Conservation (phyloP, 169 alveolate genomes). For the Plasmodium malariae region DNA sequence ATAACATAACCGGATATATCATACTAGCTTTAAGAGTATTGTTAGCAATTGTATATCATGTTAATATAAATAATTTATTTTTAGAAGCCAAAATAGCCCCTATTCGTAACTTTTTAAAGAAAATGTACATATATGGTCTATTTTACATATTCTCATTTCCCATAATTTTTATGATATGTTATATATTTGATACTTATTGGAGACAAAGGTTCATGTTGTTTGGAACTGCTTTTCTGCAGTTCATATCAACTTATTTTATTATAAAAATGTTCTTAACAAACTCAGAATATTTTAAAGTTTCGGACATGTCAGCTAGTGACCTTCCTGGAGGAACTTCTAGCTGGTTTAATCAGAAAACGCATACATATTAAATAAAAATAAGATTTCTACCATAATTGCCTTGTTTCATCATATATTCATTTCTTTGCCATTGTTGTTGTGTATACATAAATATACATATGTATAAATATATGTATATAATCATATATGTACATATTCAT, state of each 20-base stretch:
- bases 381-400: not conserved
- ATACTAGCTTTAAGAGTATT: conserved; percentile 47
- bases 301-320: conserved; percentile 76
- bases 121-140: conserved; percentile 46
- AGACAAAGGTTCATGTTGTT: conserved; percentile 69
- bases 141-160: conserved; percentile 74
- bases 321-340: conserved; percentile 76
- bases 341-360: conserved; percentile 70
- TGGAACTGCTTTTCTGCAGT: conserved; percentile 70
- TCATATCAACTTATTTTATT: conserved; percentile 57
- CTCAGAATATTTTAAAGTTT: conserved; percentile 74
- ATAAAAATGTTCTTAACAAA: conserved; percentile 73
- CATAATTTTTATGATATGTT: conserved; percentile 71
- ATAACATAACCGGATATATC: conserved; percentile 69
- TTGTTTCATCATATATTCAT: not conserved
- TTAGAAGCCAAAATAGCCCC: conserved; percentile 21
- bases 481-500: too few relatives aligned
- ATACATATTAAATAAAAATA: conserved; percentile 26
- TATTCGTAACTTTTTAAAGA: conserved; percentile 67
- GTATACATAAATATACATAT: too few relatives aligned
- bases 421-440: too few relatives aligned
- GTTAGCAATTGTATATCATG: conserved; percentile 63
- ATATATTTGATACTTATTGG: conserved; percentile 73
- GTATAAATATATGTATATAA: too few relatives aligned
- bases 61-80: conserved; percentile 56